A percentile compares a stretch with the other conserved stretches of the same genome.
Evolutionary conservation across 2,329 filamentous ascomycete genomes (phyloP).

Genomic region (Pleoardoris graminearum): DNA sequence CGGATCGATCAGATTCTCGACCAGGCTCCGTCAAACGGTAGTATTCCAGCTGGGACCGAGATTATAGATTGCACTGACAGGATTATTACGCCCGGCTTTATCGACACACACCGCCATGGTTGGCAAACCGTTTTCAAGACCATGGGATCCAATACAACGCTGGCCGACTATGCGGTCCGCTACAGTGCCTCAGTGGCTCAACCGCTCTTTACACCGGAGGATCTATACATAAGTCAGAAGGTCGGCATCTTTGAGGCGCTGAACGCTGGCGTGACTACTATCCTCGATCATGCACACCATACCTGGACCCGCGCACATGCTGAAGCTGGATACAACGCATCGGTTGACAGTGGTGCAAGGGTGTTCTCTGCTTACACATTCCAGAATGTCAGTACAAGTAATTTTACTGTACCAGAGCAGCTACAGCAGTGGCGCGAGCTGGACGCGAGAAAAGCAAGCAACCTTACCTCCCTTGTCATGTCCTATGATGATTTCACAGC

Average conservation of each 20-base stretch:
- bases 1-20: conserved; percentile 31
- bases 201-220: conserved; percentile 10
- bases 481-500: too few relatives aligned
- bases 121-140: conserved; percentile 59
- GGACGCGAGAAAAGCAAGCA: too few relatives aligned
- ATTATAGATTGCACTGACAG: conserved; percentile 42
- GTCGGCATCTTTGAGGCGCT: conserved; percentile 53
- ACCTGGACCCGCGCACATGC: conserved; percentile 50
- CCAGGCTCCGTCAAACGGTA: conserved; percentile 8
- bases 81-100: conserved; percentile 60
- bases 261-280: conserved; percentile 56
- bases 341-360: conserved; percentile 39
- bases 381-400: neutral
- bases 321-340: conserved; percentile 48
- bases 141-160: conserved; percentile 55
- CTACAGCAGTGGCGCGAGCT: too few relatives aligned
- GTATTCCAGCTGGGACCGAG: conserved; percentile 42
- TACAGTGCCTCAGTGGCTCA: neutral
- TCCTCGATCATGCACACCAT: conserved; percentile 43
- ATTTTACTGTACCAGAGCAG: neutral
- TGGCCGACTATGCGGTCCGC: neutral
- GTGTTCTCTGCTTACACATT: neutral
- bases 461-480: too few relatives aligned
- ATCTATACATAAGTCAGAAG: conserved; percentile 16
- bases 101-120: conserved; percentile 60